These are phyloP conservation scores for Fusarium scirpi DNA, from an alignment of 2,329 filamentous ascomycete genomes.

Conservation along the genomic window DNA sequence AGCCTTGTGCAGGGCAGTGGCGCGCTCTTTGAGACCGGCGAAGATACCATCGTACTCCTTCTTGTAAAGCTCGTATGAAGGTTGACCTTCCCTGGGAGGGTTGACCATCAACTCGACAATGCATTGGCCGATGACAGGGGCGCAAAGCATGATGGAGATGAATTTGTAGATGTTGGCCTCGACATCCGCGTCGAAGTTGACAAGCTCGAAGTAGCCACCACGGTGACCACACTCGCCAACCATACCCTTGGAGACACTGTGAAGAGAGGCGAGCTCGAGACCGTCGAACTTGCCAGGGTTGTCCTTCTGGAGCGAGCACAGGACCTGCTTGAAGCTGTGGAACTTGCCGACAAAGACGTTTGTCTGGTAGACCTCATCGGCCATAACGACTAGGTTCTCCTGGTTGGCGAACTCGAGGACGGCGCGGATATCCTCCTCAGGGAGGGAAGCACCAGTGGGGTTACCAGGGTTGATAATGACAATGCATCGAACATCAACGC, in stretches of 20 bases:
- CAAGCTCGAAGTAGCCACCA: conserved; percentile 96
- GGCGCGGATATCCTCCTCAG: conserved; percentile 80
- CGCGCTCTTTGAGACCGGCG: conserved; percentile 80
- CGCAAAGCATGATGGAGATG: conserved; percentile 95
- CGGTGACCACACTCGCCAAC: conserved; percentile 98
- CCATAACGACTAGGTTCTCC: conserved; percentile 88
- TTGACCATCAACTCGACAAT: conserved; percentile 98
- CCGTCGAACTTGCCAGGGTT: conserved; percentile 81
- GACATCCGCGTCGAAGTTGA: conserved; percentile 87
- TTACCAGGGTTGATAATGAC: conserved; percentile 99
- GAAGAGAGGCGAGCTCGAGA: conserved; percentile 90
- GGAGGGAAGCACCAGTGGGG: conserved; percentile 89
- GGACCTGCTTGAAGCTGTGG: conserved; percentile 91
- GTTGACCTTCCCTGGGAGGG: conserved; percentile 85
- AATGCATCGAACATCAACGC: conserved; percentile 89
- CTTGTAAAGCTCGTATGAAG: conserved; percentile 85
- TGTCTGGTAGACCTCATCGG: conserved; percentile 99
- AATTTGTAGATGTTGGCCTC: conserved; percentile 98
- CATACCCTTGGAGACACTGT: conserved; percentile 98
- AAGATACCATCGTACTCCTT: conserved; percentile 88
- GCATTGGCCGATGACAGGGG: conserved; percentile 95
- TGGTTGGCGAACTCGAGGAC: conserved; percentile 90
- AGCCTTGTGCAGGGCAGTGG: conserved; percentile 86
- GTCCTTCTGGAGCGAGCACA: conserved; percentile 83
- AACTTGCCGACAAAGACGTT: conserved; percentile 97